Evolutionary conservation across 2,329 filamentous ascomycete genomes (phyloP), one percentile per base, ranked within the genome.

Genomic region (Domatiomyces globalis): DNA sequence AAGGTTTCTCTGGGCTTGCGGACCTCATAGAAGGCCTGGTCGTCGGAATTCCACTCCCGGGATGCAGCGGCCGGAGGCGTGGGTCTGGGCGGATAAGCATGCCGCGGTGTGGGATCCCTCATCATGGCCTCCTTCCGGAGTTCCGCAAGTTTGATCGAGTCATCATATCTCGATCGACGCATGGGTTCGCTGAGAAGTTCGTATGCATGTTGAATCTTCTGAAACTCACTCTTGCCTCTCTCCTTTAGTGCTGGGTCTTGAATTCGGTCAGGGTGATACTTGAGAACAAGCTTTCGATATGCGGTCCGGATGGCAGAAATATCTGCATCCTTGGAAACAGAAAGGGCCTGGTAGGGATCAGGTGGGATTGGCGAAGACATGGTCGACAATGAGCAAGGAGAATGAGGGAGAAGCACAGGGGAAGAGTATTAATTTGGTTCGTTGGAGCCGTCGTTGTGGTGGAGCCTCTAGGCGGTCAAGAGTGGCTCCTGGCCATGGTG

Each of bases 251-350:
- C 73, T 49, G 83, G 80, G 62, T 94, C 80, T 59, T 87, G 83
- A 56, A 94, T 80, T 71, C 95, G 94, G 73, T 95, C 89, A 33
- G 89, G 89, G 61, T 95, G 89, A 64, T 84, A 89, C 67, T 85
- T 87, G 60, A 95, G 78, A 36, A 87, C 86, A 43, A 94, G 80
- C 67, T 94, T 94, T 61, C 85, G 81, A 70, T 95, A 83, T 15
- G 86, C 84, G 49, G 79, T 77, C 63, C 86, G 84, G 66, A 95
- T 90, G 60, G 83, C 79, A 46, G 80, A 60, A 43, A 81, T 65
- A 54, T 84, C 79, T 46, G 86, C 85, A 67, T 83, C 79, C 64
- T 79, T 84, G 55, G 81, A 65, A 52, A 95, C 77, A 49, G 85
- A 85, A 48, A 95, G 76, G 50, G 79, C 74, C 63, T 75, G 78